Conservation (phyloP, 495 filamentous ascomycete genomes). For the Cenococcum geophilum region DNA sequence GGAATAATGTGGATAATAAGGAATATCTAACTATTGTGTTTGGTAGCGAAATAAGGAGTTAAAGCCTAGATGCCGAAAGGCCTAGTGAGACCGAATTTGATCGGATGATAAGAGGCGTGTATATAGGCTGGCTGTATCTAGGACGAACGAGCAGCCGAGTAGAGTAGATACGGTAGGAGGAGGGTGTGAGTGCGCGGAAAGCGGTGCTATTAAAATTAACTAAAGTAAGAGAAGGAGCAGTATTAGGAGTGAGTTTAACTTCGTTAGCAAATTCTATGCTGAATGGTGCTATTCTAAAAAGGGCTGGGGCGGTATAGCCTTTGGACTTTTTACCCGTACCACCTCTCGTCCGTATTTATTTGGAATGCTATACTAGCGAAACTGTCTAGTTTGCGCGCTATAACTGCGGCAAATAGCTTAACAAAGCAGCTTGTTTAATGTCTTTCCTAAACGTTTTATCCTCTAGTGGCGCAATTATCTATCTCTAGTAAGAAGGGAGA, state of each 20-base stretch:
- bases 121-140: conserved; percentile 79
- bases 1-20: conserved; percentile 86
- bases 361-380: conserved; percentile 97
- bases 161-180: conserved; percentile 44
- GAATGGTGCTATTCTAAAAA: not conserved
- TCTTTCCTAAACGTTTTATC: conserved; percentile 57
- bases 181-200: conserved; percentile 19
- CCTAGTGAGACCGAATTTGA: conserved; percentile 94
- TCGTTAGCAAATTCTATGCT: conserved; percentile 5
- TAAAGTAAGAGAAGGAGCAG: conserved; percentile 1
- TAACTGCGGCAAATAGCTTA: conserved; percentile 95
- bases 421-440: conserved; percentile 94
- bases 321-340: conserved; percentile 13
- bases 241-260: not conserved
- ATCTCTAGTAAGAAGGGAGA: conserved; percentile 90
- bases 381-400: conserved; percentile 96
- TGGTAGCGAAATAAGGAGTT: conserved; percentile 73
- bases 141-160: conserved; percentile 60
- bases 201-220: not conserved
- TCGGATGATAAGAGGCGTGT: conserved; percentile 90
- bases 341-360: conserved; percentile 90
- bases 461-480: conserved; percentile 84
- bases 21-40: conserved; percentile 99
- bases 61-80: conserved; percentile 67
- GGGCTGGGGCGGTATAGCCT: not conserved